Conservation (phyloP, 805 yeast genomes). For the Kuraishia molischiana region DNA sequence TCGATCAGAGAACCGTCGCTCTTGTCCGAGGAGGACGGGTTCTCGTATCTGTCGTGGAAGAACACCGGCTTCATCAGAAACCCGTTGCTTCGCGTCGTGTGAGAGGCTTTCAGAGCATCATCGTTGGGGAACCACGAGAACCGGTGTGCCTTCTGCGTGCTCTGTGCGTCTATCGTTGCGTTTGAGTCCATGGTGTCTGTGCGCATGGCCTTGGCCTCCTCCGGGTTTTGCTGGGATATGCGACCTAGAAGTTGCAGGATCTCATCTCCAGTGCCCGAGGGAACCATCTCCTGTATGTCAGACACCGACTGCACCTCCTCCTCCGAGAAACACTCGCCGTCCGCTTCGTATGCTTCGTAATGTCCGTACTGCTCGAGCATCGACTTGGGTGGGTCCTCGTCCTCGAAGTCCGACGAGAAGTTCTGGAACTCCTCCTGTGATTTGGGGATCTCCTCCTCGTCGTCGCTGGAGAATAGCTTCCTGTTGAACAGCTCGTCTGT, state of each 20-base stretch:
- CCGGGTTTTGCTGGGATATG: background rate
- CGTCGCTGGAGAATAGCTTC: conserved; percentile 22
- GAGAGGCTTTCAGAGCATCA: conserved; percentile 5
- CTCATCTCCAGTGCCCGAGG: background rate
- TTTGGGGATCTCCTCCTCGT: conserved; percentile 12
- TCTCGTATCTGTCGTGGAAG: background rate
- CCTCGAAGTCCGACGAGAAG: conserved; percentile 8
- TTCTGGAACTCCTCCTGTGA: conserved; percentile 4
- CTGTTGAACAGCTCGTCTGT: conserved; percentile 28
- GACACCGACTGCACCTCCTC: background rate
- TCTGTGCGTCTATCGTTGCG: background rate
- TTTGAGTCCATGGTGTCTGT: background rate
- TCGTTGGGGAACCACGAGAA: conserved; percentile 20
- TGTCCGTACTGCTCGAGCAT: background rate
- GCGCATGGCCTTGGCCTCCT: background rate
- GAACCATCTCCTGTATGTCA: background rate
- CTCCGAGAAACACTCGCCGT: background rate
- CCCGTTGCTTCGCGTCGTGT: background rate
- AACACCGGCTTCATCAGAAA: background rate
- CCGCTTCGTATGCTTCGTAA: background rate
- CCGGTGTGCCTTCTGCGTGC: conserved; percentile 9
- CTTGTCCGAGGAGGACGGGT: conserved; percentile 1
- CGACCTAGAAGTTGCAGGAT: background rate
- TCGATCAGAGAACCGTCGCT: conserved; percentile 19
- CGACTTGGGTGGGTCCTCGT: background rate